phyloP scores from a whole-genome alignment of 768 basidiomycete species.

The Trichaptum fuscoviolaceum region DNA sequence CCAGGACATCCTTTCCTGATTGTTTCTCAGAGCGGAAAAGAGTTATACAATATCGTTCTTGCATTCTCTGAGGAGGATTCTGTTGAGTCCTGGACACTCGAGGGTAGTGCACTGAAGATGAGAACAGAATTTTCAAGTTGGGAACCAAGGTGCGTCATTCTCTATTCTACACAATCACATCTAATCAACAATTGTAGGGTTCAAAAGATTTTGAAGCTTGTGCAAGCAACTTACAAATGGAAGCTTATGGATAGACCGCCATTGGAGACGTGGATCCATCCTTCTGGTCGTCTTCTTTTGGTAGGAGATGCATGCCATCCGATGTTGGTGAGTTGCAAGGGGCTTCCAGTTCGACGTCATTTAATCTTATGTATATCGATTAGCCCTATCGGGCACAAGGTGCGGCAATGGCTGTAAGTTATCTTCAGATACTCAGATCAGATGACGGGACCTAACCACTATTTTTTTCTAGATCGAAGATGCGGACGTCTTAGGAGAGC shows the following conservation, averaged over 20 bases:
- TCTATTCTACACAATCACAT: not conserved
- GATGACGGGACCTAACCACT: no score
- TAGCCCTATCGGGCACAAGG: constrained; percentile 22
- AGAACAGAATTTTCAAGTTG: constrained; percentile 34
- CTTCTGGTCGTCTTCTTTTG: constrained; percentile 26
- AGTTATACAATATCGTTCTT: constrained; percentile 33
- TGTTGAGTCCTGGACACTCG: constrained; percentile 37
- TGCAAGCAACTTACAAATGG: constrained; percentile 36
- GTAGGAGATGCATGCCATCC: constrained; percentile 40
- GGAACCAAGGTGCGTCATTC: constrained; percentile 34
- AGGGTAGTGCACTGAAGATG: constrained; percentile 39
- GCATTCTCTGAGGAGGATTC: constrained; percentile 32
- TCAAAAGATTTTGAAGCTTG: constrained; percentile 31
- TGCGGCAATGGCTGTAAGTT: constrained; percentile 27
- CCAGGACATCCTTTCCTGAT: no score
- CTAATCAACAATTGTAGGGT: constrained; percentile 19
- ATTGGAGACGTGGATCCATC: constrained; percentile 35
- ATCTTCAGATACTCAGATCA: no score
- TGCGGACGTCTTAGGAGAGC: constrained; percentile 39
- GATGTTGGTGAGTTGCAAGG: constrained; percentile 34
- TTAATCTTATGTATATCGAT: constrained; percentile 25
- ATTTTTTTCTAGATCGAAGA: constrained; percentile 34
- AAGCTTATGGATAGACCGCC: constrained; percentile 38
- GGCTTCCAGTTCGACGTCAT: constrained; percentile 26
- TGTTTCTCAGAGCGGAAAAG: constrained; percentile 24